Base-by-base conservation (phyloP, 345 rosid genomes). In the Gossypium longicalyx region DNA sequence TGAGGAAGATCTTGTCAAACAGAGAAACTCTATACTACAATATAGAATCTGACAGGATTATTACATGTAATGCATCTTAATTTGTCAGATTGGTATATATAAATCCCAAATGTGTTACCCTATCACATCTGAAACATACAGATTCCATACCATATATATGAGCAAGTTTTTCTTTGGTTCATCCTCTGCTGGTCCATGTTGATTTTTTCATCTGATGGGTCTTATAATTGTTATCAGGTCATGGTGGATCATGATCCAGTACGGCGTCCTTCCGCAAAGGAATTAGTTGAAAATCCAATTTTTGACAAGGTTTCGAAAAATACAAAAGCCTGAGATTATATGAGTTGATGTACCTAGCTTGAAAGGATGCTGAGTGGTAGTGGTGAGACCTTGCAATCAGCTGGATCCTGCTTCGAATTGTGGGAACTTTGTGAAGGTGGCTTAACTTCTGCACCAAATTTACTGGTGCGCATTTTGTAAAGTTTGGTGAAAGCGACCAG, bases 241-340 rank as follows among this genome's bases (percentile, higher is more conserved):
- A 95, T 93, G 99, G 82, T 95, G 78, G 96, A 88, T 64, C 93
- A 89, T 11, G 86, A 93, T 81, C 97, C 99, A 16, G 72, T 60
- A 16, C 85, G 85, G 27, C 89, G 97, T 38, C 97, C 97, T 73
- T 87, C 90, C 53, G 92, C 93, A 0, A 83, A 82, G 79, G 92
- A 90, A 56, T 17, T 93, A 49, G 56, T 88, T 29, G 87, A 87
- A 65, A 93, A 89, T 83, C 88, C 89, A 58, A 83, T 96, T 52
- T 90, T 96, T 53, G 83, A 82, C 75, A 85, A 81, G 84, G 58
- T 83, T 70, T 48, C 51, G 27, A 54, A 80, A 75, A 84, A 68
- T 58, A 47, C 52, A 56, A 85, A 73, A 77, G 74, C 73, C 47
- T 58, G 16, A 59, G 64, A 0, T 17, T 12, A 6, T 12, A 6